These are phyloP conservation scores for Paramecium caudatum DNA, from an alignment of 73 alveolate genomes.

Conservation along the genomic window DNA sequence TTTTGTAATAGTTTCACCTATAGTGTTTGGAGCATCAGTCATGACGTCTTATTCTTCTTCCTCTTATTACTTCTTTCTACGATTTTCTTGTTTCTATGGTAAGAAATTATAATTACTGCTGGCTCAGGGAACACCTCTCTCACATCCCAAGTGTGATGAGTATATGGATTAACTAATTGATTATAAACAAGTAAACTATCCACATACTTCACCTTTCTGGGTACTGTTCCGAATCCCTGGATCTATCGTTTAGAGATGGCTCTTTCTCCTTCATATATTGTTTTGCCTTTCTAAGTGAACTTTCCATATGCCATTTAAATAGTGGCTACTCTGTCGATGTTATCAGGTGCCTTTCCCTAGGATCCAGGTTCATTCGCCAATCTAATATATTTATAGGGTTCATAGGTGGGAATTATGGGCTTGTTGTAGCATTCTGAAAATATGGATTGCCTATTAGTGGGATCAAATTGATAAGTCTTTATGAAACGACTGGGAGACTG, in stretches of 20 bases:
- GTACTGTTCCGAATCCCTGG: constrained; percentile 40
- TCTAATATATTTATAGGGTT: constrained; percentile 61
- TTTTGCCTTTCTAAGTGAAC: constrained; percentile 48
- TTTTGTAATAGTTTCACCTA: constrained; percentile 11
- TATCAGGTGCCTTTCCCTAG: constrained; percentile 55
- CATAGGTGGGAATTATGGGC: constrained; percentile 53
- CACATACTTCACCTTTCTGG: constrained; percentile 19
- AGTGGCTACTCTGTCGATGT: constrained; percentile 58
- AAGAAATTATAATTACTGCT: background rate
- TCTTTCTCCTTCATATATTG: constrained; percentile 63
- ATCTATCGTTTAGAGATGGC: constrained; percentile 9
- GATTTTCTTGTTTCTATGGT: background rate
- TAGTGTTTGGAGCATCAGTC: constrained; percentile 44
- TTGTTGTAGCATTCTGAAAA: constrained; percentile 64
- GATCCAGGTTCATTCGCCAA: constrained; percentile 57
- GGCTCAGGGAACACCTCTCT: constrained; percentile 4
- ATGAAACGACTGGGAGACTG: constrained; percentile 50
- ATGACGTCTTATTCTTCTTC: background rate
- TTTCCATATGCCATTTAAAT: constrained; percentile 69
- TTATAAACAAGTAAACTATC: constrained; percentile 34
- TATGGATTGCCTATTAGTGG: constrained; percentile 59
- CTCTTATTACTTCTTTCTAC: constrained; percentile 20
- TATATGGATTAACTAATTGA: constrained; percentile 31
- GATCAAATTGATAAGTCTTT: constrained; percentile 60
- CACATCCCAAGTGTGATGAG: constrained; percentile 63